A percentile compares a stretch with the other conserved stretches of the same genome.
These are phyloP conservation scores for Neofusicoccum kwambonambiense DNA, from an alignment of 2,329 filamentous ascomycete species.

Conservation along the genomic window DNA sequence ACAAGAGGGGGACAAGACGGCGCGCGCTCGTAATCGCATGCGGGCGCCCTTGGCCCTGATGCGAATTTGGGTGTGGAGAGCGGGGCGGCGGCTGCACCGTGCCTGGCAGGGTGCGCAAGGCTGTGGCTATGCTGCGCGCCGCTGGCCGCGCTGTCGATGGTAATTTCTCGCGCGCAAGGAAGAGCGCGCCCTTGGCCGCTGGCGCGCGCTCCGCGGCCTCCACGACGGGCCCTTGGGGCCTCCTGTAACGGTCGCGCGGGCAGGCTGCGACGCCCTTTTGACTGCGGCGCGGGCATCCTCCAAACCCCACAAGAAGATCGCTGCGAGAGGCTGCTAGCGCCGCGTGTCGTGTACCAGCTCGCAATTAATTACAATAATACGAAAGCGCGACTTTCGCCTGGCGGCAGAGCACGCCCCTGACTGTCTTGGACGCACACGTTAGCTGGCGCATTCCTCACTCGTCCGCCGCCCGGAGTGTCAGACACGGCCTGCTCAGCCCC, in stretches of 20 bases:
- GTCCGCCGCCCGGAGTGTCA: conserved; percentile 11
- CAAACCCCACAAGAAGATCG: conserved; percentile 17
- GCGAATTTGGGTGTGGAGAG: conserved; percentile 6
- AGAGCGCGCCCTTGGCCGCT: background rate
- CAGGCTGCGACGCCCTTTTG: conserved; percentile 1
- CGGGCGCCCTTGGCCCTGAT: background rate
- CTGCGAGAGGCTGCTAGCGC: conserved; percentile 12
- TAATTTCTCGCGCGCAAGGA: conserved; percentile 14
- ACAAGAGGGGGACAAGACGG: conserved; percentile 7
- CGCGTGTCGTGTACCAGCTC: conserved; percentile 10
- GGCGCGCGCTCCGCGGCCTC: background rate
- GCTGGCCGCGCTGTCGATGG: conserved; percentile 4
- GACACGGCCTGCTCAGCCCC: conserved; percentile 18
- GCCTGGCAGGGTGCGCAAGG: conserved; percentile 8
- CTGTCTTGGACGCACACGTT: conserved; percentile 5
- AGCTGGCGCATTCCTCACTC: conserved; percentile 13
- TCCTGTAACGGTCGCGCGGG: conserved; percentile 13
- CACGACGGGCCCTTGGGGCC: background rate
- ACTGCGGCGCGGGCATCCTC: background rate
- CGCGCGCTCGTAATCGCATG: background rate
- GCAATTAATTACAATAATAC: conserved; percentile 17
- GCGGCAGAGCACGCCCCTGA: conserved; percentile 14
- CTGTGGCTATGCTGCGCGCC: conserved; percentile 17
- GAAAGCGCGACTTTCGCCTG: conserved; percentile 7
- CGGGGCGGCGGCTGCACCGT: conserved; percentile 6